Base-by-base conservation (phyloP, 2,329 filamentous ascomycete species). In the Colletotrichum euphorbiae region DNA sequence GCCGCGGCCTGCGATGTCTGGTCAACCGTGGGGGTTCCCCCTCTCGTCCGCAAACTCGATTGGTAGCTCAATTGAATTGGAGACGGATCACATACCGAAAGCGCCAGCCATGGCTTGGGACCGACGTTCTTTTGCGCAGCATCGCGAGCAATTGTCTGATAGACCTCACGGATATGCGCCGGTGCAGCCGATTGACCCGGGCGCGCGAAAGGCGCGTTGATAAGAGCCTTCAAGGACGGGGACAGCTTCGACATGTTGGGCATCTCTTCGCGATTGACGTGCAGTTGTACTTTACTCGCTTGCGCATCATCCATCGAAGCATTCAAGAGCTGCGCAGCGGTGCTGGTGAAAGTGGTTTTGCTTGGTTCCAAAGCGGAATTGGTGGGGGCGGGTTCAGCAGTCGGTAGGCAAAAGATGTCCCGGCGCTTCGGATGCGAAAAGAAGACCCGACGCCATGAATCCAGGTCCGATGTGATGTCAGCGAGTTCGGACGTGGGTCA, bases 221-320 rank as follows among this genome's bases (percentile, higher is more conserved):
- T 90, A 71, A 94, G 87, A 52, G 88, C 85, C 80, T 94, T 94
- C 73, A 95, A 84, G 56, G 87, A 80, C 1, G 87, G 83, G 1
- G 91, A 92, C 19, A 95, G 85, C 77, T 92, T 94, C 6, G 91
- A 89, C 91, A 93, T 93, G 72, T 74, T 79, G 64, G 69, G 31
- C 12, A 55, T 33, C 46, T 36, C 21, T 52, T 67, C 56, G 51
- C 42, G 54, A 19, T 24, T 50, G 3, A 21, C 11, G 40, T 15
- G 21, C 1, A 46, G 17, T 55, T 36, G 33, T 15, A 3, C 12
- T 3, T 24, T 11, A 3, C 48, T 48, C 17, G 54, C 24, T 13
- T 55, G 33, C 55, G 66, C 54, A 33, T 69, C 62, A 46, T 69
- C 61, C 66, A 66, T 66, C 62, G 42, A 46, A n/a, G 15, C 54